A percentile compares a stretch with the other conserved stretches of the same genome.
Conservation (phyloP, 1,284 basidiomycete species). For the Anthracocystis walkeri region DNA sequence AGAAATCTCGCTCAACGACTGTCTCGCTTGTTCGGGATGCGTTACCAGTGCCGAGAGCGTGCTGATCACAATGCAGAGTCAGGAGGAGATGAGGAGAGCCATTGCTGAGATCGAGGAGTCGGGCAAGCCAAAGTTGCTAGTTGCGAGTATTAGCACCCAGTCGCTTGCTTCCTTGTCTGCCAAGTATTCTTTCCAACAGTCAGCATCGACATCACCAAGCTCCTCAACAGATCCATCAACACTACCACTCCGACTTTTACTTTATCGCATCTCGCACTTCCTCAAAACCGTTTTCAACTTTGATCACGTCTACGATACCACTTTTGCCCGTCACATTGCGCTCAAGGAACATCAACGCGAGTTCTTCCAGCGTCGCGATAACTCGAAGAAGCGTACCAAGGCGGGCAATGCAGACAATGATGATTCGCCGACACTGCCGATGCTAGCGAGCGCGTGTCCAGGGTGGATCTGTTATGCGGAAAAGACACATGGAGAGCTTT, state of each 20-base stretch:
- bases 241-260: slow-evolving; percentile 70
- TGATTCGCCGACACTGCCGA: slow-evolving; percentile 74
- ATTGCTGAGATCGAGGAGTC: slow-evolving; percentile 36
- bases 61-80: slow-evolving; percentile 95
- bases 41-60: slow-evolving; percentile 98
- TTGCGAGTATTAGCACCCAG: slow-evolving; percentile 78
- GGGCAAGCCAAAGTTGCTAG: slow-evolving; percentile 29
- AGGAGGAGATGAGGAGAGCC: slow-evolving; percentile 82
- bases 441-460: slow-evolving; percentile 95
- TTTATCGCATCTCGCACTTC: slow-evolving; percentile 72
- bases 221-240: slow-evolving; percentile 37
- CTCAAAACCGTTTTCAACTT: slow-evolving; percentile 74
- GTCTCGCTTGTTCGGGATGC: slow-evolving; percentile 93
- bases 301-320: slow-evolving; percentile 87
- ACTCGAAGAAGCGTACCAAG: slow-evolving; percentile 19
- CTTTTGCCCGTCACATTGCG: slow-evolving; percentile 89
- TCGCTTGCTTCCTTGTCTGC: slow-evolving; percentile 81
- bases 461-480: slow-evolving; percentile 99
- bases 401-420: not conserved
- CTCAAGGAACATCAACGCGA: slow-evolving; percentile 85
- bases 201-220: slow-evolving; percentile 1
- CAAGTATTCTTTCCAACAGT: slow-evolving; percentile 47
- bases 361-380: slow-evolving; percentile 72
- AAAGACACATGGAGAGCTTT: slow-evolving; percentile 90
- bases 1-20: slow-evolving; percentile 95